Conservation (phyloP, 2,329 filamentous ascomycete genomes). For the Aspergillus neoniger region DNA sequence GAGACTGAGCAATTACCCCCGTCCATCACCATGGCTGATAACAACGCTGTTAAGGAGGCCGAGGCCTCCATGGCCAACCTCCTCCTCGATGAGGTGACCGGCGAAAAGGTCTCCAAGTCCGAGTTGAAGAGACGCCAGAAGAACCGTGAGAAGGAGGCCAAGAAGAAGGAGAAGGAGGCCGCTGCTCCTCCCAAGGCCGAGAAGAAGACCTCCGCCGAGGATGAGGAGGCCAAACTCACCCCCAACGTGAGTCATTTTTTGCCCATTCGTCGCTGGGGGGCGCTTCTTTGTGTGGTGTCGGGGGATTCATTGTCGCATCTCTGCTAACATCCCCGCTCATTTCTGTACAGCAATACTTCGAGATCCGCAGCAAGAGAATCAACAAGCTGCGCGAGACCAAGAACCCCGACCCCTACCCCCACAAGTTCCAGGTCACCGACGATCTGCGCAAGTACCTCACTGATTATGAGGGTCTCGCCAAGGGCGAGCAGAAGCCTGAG, state of each 20-base stretch:
- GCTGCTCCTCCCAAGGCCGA: constrained; percentile 61
- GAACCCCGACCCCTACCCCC: constrained; percentile 83
- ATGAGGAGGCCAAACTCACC: constrained; percentile 71
- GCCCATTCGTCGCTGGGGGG: not conserved
- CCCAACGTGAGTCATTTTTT: constrained; percentile 61
- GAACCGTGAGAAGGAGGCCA: constrained; percentile 80
- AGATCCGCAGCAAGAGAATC: constrained; percentile 84
- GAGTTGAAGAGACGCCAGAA: constrained; percentile 96
- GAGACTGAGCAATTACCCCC: constrained; percentile 4
- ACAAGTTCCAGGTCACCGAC: constrained; percentile 87
- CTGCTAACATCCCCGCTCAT: constrained; percentile 15
- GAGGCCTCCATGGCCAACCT: constrained; percentile 65
- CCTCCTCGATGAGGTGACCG: constrained; percentile 87
- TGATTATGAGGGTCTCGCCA: constrained; percentile 76
- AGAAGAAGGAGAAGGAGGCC: constrained; percentile 84
- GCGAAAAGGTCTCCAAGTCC: constrained; percentile 80
- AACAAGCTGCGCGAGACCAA: constrained; percentile 73
- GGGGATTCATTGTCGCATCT: not conserved
- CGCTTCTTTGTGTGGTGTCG: not conserved
- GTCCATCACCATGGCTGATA: constrained; percentile 40
- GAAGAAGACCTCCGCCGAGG: constrained; percentile 62
- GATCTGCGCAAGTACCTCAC: constrained; percentile 77
- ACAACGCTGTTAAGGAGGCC: constrained; percentile 47
- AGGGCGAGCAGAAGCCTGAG: constrained; percentile 78
- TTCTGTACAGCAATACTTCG: constrained; percentile 76